A percentile compares a stretch with the other conserved stretches of the same genome.
phyloP scores from a whole-genome alignment of 176 grass and related monocot genomes.

The Oryza coarctata region DNA sequence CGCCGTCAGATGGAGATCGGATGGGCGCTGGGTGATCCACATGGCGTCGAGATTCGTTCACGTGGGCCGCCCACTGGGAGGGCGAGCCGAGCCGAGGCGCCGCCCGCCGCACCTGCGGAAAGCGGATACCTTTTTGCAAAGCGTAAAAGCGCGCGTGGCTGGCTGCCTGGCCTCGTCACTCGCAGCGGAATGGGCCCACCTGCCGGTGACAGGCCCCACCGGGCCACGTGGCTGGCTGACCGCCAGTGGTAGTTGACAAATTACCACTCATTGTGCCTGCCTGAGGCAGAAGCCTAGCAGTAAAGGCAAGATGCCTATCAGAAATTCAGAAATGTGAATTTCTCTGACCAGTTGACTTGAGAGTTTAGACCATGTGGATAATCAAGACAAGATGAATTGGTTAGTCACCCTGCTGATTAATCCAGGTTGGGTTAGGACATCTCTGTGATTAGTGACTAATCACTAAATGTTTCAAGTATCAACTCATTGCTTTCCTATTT shows the following conservation, averaged over 20 bases:
- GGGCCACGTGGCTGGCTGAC: not conserved
- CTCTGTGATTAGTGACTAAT: not conserved
- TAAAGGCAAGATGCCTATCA: not conserved
- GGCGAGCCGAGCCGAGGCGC: not conserved
- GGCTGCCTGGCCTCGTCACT: not conserved
- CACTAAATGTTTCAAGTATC: no score
- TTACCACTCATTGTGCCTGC: no score
- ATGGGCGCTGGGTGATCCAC: not conserved
- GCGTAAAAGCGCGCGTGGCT: not conserved
- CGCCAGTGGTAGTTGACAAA: not conserved
- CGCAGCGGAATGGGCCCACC: not conserved
- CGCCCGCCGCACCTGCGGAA: slow-evolving; percentile 15
- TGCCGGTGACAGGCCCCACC: not conserved
- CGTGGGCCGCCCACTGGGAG: no score
- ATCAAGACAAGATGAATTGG: not conserved
- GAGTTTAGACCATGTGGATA: not conserved
- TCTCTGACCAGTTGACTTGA: no score
- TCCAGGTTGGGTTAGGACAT: not conserved
- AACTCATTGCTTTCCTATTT: no score
- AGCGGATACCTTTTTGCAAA: not conserved
- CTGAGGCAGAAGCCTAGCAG: not conserved
- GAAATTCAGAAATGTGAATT: not conserved
- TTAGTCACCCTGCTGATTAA: not conserved
- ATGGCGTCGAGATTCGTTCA: not conserved
- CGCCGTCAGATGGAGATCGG: not conserved